phyloP scores from a whole-genome alignment of 306 rosid species.

The Lathyrus aphaca region DNA sequence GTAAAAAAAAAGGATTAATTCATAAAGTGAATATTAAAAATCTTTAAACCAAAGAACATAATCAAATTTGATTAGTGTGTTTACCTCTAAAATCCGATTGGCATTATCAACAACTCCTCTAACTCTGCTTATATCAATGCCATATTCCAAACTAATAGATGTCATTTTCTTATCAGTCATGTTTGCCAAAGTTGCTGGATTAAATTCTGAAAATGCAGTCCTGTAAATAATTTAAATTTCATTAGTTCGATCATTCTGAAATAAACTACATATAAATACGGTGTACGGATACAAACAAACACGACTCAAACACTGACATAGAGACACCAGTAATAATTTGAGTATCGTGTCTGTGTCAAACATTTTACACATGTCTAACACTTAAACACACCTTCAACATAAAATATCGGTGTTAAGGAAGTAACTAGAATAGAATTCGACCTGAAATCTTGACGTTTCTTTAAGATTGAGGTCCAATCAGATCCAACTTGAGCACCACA shows the following conservation, averaged over 20 bases:
- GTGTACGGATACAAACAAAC: not conserved
- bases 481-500: conserved; percentile 98
- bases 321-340: not conserved
- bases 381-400: not conserved
- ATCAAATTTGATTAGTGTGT: not conserved
- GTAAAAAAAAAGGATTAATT: conserved; percentile 2
- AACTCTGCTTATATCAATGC: conserved; percentile 85
- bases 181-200: conserved; percentile 67
- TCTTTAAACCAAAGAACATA: not conserved
- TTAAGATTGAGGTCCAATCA: conserved; percentile 92
- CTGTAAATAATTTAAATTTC: conserved; percentile 43
- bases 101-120: conserved; percentile 96
- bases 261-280: not conserved
- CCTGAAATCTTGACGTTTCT: conserved; percentile 89
- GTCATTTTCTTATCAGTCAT: conserved; percentile 85
- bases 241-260: conserved; percentile 27
- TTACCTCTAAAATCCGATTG: conserved; percentile 80
- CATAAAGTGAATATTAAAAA: conserved; percentile 20
- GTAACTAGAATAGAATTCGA: conserved; percentile 24
- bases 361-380: not conserved
- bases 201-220: conserved; percentile 83
- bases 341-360: not conserved
- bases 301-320: not conserved
- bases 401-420: not conserved
- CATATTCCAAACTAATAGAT: conserved; percentile 63